These are phyloP conservation scores for Halophytophthora polymorphica DNA, from an alignment of 352 stramenopile genomes.

Conservation along the genomic window DNA sequence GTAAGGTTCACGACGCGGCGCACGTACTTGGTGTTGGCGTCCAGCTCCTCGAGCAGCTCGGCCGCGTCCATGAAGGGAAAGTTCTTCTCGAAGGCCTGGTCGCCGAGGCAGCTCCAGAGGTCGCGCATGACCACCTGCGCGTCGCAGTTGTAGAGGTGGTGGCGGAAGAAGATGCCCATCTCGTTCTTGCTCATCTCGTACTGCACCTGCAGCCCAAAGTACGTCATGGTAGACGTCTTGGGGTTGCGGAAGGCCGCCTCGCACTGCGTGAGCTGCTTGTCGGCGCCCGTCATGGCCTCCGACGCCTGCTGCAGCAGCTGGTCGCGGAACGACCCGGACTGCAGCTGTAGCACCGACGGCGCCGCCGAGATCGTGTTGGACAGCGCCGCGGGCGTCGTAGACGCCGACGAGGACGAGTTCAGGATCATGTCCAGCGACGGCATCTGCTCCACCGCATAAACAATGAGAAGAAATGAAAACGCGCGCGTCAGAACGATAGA, in stretches of 20 bases:
- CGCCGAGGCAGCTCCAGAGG: conserved; percentile 74
- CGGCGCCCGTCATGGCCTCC: conserved; percentile 52
- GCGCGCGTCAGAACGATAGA: no score
- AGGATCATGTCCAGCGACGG: conserved; percentile 83
- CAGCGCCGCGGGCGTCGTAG: conserved; percentile 51
- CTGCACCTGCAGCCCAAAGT: conserved; percentile 86
- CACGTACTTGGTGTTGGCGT: conserved; percentile 80
- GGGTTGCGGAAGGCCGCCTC: conserved; percentile 75
- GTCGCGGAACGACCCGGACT: conserved; percentile 78
- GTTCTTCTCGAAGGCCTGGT: conserved; percentile 75
- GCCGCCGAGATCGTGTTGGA: conserved; percentile 66
- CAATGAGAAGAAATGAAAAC: no score
- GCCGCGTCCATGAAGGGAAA: conserved; percentile 79
- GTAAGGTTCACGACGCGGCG: conserved; percentile 79
- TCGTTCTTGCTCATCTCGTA: conserved; percentile 88
- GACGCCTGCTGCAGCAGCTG: conserved; percentile 62
- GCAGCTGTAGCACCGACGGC: conserved; percentile 64
- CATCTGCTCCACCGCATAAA: no score
- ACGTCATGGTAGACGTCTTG: conserved; percentile 87
- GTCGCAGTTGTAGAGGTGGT: conserved; percentile 81
- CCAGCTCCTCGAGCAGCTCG: conserved; percentile 70
- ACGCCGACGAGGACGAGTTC: conserved; percentile 66
- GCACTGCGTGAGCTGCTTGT: conserved; percentile 70
- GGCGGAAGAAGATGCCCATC: conserved; percentile 85
- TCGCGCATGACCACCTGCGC: conserved; percentile 65